Evolutionary conservation across 805 yeast genomes (phyloP).

Genomic region (Wickerhamiella alocasiicola): DNA sequence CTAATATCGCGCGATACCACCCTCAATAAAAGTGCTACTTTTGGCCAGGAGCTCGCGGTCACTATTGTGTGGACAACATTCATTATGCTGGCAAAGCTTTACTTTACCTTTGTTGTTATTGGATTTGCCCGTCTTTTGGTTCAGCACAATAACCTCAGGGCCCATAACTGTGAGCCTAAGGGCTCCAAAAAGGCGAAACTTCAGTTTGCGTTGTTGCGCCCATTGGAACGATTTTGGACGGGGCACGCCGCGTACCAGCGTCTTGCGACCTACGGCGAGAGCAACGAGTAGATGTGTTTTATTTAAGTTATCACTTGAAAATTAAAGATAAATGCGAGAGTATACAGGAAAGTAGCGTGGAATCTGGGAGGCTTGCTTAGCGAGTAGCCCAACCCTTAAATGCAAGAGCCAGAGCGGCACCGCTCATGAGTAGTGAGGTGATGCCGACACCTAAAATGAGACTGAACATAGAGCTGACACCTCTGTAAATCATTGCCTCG

Average conservation of each 20-base stretch:
- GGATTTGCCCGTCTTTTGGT: slow-evolving; percentile 46
- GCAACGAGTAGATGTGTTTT: background rate
- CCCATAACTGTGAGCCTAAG: slow-evolving; percentile 27
- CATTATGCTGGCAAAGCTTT: slow-evolving; percentile 36
- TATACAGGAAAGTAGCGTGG: background rate
- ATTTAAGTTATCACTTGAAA: background rate
- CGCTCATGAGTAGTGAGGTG: slow-evolving; percentile 69
- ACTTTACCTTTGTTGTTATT: slow-evolving; percentile 42
- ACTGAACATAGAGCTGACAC: slow-evolving; percentile 80
- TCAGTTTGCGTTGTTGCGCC: slow-evolving; percentile 23
- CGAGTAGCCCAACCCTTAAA: slow-evolving; percentile 26
- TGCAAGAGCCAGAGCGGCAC: slow-evolving; percentile 61
- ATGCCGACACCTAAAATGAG: slow-evolving; percentile 76
- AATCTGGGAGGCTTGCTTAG: background rate
- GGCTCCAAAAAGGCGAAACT: slow-evolving; percentile 24
- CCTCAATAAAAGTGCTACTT: slow-evolving; percentile 20
- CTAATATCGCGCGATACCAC: slow-evolving; percentile 5
- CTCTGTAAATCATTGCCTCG: slow-evolving; percentile 68
- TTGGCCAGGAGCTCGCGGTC: slow-evolving; percentile 29
- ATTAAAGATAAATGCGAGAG: background rate
- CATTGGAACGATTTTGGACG: slow-evolving; percentile 28
- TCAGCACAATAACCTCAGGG: slow-evolving; percentile 30
- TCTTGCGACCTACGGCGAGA: slow-evolving; percentile 1
- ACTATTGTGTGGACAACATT: slow-evolving; percentile 39
- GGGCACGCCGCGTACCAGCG: slow-evolving; percentile 17